Base-by-base conservation (phyloP, 768 basidiomycete species). In the Infundibulicybe gibba region DNA sequence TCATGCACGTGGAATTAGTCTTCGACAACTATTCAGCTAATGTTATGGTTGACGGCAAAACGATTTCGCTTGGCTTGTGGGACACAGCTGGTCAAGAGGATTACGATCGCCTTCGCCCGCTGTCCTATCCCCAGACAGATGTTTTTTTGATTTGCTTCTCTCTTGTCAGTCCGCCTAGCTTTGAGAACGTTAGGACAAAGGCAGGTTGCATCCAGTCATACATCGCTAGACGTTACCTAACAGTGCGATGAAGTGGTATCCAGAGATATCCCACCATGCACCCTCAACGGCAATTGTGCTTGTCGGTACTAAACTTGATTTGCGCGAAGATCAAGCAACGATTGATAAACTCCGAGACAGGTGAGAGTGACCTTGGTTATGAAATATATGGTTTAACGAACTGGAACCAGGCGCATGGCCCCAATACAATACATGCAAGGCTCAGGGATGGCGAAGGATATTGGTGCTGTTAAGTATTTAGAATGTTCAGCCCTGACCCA, bases 41-140 rank as follows among this genome's bases (percentile, higher is more conserved):
- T 69, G 94, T 99, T 46, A 93, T 97, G 86, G 97, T 99, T 40
- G 97, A 99, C 59, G 92, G 93, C 57, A 94, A 95, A 77, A 97
- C 97, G 44, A 94, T 98, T 61, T 97, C 93, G 50, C 83, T 98
- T 47, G 95, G 95, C 42, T 76, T 99, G 47, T 99, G 97, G 97
- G 97, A 99, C 79, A 99, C 97, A n/a, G 97, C 97, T 32, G 97
- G 97, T 55, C 97, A 99, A 71, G 97, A 99, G 69, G 95, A 99
- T 74, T 99, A 95, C 64, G 93, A 95, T 71, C 87, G 97, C 38
- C 87, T 99, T 57, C 86, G 97, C 57, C 97, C 97, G 43, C 80
- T 99, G 58, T 95, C 92, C 53, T 99, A 99, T 72, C 97, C 97
- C 19, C 97, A 98, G 71, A 98, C 97, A 37, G 95, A 99, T 66